Conservation (phyloP, 1,139 yeast genomes). For the Kazachstania sp. region DNA sequence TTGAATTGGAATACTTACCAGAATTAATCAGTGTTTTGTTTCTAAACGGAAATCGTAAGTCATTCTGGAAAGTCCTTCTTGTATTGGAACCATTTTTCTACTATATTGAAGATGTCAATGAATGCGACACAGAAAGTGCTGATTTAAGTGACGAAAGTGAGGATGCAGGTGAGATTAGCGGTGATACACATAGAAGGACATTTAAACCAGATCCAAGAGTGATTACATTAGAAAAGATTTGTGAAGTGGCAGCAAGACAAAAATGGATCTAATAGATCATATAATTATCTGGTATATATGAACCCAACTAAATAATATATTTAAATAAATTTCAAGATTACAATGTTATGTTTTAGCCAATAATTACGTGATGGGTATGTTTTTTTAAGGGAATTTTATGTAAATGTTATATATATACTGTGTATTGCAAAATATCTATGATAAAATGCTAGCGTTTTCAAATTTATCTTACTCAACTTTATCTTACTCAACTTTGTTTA, state of each 20-base stretch:
- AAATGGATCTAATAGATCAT: slow-evolving; percentile 26
- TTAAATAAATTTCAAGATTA: too few relatives aligned
- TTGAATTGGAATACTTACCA: slow-evolving; percentile 31
- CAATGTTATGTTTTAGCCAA: too few relatives aligned
- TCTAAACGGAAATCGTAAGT: slow-evolving; percentile 23
- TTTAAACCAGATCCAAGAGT: slow-evolving; percentile 31
- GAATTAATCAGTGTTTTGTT: slow-evolving; percentile 27
- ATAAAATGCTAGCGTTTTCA: background rate
- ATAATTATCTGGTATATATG: background rate
- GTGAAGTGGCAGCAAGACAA: slow-evolving; percentile 32
- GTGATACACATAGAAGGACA: slow-evolving; percentile 10
- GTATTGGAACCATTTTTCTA: slow-evolving; percentile 32
- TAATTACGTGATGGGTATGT: too few relatives aligned
- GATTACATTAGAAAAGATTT: slow-evolving; percentile 30
- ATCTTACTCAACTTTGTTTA: slow-evolving; percentile 27
- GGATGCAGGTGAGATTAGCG: background rate
- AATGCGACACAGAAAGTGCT: slow-evolving; percentile 19
- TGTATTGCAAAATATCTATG: background rate
- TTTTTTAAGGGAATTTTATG: background rate
- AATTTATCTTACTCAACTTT: background rate
- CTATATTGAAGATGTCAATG: slow-evolving; percentile 30
- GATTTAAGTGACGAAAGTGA: slow-evolving; percentile 7
- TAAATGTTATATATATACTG: background rate
- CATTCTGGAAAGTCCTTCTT: slow-evolving; percentile 30
- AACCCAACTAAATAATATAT: background rate